phyloP scores from a whole-genome alignment of 2,329 filamentous ascomycete genomes.

The Neocucurbitaria cava region DNA sequence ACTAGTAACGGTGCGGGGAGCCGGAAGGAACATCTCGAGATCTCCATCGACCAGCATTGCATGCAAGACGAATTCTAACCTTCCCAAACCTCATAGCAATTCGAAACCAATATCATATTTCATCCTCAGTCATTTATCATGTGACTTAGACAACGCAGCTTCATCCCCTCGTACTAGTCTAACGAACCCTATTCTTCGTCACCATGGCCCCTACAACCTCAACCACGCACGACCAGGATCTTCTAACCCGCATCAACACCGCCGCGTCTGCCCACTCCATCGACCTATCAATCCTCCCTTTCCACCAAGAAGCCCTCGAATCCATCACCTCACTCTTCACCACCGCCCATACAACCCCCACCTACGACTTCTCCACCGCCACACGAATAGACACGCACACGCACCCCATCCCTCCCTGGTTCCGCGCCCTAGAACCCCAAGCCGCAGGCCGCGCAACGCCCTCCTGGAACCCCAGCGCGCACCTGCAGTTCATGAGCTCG shows the following conservation, averaged over 20 bases:
- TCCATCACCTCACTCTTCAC: conserved; percentile 35
- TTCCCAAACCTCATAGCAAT: background rate
- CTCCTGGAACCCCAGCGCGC: conserved; percentile 34
- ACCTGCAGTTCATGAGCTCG: conserved; percentile 42
- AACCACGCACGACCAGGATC: conserved; percentile 2
- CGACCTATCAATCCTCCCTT: conserved; percentile 37
- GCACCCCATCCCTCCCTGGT: conserved; percentile 46
- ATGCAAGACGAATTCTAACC: background rate
- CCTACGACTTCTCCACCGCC: conserved; percentile 21
- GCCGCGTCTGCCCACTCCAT: conserved; percentile 28
- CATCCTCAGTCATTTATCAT: background rate
- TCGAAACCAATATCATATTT: background rate
- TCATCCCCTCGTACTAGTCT: background rate
- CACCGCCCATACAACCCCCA: conserved; percentile 1
- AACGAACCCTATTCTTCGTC: background rate
- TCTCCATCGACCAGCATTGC: background rate
- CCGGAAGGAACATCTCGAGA: background rate
- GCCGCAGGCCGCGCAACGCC: conserved; percentile 46
- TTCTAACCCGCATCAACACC: conserved; percentile 15
- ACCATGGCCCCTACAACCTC: conserved; percentile 3
- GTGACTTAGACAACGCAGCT: background rate
- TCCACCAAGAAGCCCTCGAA: conserved; percentile 36
- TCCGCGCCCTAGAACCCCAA: conserved; percentile 38
- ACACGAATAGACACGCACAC: conserved; percentile 46
- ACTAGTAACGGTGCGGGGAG: background rate